Conservation (phyloP, 2,329 filamentous ascomycete genomes). For the Curvularia lunata region DNA sequence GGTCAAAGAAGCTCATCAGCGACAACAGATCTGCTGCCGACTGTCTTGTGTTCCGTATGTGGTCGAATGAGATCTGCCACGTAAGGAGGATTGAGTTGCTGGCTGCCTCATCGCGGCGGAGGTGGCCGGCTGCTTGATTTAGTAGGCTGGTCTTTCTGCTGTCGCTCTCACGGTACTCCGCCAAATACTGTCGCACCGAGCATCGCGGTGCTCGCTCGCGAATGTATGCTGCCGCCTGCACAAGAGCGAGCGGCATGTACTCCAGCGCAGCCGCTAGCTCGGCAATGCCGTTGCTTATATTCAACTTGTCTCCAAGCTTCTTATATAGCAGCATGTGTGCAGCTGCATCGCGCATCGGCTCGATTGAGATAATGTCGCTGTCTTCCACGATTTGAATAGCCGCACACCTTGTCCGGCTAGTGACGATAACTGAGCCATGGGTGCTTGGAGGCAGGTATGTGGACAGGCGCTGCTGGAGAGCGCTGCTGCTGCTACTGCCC, state of each 20-base stretch:
- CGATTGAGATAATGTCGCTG: background rate
- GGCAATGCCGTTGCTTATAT: background rate
- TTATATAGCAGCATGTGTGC: background rate
- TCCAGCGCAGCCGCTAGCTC: background rate
- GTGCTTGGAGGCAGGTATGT: background rate
- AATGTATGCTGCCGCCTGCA: too few species aligned
- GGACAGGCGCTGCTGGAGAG: background rate
- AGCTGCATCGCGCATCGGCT: background rate
- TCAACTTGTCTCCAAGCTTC: background rate
- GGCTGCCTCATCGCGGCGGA: background rate
- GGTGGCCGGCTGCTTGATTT: background rate
- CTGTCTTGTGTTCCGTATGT: background rate
- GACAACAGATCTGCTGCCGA: background rate
- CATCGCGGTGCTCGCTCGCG: too few species aligned
- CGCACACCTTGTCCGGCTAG: background rate
- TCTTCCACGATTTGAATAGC: background rate
- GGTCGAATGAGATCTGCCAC: background rate
- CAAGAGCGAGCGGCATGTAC: conserved; percentile 43
- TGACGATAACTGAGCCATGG: background rate
- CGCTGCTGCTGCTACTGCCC: too few species aligned
- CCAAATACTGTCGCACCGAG: conserved; percentile 47
- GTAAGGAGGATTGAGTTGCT: background rate
- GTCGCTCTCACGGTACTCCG: conserved; percentile 47
- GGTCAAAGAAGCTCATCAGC: too few species aligned
- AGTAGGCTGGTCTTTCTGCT: conserved; percentile 26